Evolutionary conservation across 2,329 filamentous ascomycete species (phyloP), one percentile per base, ranked within the genome.

Genomic region (Paecilomyces sp.): DNA sequence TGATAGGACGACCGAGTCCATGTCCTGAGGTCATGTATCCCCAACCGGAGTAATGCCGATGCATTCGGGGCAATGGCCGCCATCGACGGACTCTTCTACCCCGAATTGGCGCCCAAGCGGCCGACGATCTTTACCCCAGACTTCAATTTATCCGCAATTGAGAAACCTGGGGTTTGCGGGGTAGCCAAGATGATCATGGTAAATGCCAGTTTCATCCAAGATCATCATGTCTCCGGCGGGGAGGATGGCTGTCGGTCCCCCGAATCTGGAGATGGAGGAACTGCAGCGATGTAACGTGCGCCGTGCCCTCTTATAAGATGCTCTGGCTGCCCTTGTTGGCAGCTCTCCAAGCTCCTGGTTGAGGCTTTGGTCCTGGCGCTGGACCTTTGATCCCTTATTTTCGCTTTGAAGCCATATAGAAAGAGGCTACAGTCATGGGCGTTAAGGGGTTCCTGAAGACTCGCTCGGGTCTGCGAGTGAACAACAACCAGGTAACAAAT

Each of bases 401-500:
- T 15, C n/a, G 2, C n/a, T 15, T 41, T 6, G 12, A 12, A 41
- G 13, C 13, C 11, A 6, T 41, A 41, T 15, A 41, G 13, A 53
- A 12, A 24, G 25, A 22, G 24, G 25, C 59, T 41, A 33, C 58
- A 50, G 60, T 24, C 2, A 74, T 74, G 72, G 68, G 67, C 3
- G 41, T 74, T 33, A 64, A 66, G 52, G 47, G 63, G 8, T 64
- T 73, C 57, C 41, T 75, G 33, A 69, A 68, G 56, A 69, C 62
- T 41, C 70, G 72, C n/a, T 72, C 72, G 5, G 63, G 68, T 54
- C 62, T 75, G 25, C 63, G 67, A 41, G 66, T 73, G 18, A 70
- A 73, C 57, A 74, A 75, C 61, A 68, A 66, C 47, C 65, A 67
- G 58, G 71, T 72, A 15, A 79, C 77, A 3, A 72, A 72, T 18